Percentiles rank a stretch among this genome's conserved stretches.
Evolutionary conservation across 306 rosid genomes (phyloP).

Genomic region (Trifolium repens): DNA sequence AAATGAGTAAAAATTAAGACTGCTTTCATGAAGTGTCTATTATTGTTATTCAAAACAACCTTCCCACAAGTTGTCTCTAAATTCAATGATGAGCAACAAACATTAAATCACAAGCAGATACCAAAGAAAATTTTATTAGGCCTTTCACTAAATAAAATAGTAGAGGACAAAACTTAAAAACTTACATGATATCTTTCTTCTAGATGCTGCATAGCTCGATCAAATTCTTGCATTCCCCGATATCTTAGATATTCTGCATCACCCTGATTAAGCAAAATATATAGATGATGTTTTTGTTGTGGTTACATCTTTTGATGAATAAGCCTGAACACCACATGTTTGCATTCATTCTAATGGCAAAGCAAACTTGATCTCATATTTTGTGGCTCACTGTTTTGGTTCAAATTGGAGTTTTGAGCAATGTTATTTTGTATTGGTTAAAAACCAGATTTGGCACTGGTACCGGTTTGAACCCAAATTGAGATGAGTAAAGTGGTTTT

Average conservation of each 20-base stretch:
- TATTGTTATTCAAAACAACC: conserved; percentile 18
- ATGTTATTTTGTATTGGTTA: too few relatives aligned
- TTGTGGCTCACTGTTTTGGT: too few relatives aligned
- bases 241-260: conserved; percentile 85
- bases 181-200: conserved; percentile 92
- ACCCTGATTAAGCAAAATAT: conserved; percentile 60
- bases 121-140: conserved; percentile 15
- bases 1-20: conserved; percentile 30
- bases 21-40: conserved; percentile 12
- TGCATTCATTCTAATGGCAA: too few relatives aligned
- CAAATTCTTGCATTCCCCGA: conserved; percentile 92
- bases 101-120: conserved; percentile 26
- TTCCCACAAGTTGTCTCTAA: conserved; percentile 24
- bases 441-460: too few relatives aligned
- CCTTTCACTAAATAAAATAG: conserved; percentile 24
- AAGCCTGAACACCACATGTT: too few relatives aligned
- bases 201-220: conserved; percentile 94
- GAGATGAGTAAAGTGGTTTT: too few relatives aligned
- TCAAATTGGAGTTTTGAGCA: too few relatives aligned
- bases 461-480: too few relatives aligned
- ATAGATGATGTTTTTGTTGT: conserved; percentile 29
- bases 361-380: too few relatives aligned
- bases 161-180: conserved; percentile 13
- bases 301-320: too few relatives aligned
- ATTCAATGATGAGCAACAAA: conserved; percentile 29